A percentile compares a stretch with the other conserved stretches of the same genome.
Conservation (phyloP, 257 asterid genomes). For the Fraxinus pennsylvanica region DNA sequence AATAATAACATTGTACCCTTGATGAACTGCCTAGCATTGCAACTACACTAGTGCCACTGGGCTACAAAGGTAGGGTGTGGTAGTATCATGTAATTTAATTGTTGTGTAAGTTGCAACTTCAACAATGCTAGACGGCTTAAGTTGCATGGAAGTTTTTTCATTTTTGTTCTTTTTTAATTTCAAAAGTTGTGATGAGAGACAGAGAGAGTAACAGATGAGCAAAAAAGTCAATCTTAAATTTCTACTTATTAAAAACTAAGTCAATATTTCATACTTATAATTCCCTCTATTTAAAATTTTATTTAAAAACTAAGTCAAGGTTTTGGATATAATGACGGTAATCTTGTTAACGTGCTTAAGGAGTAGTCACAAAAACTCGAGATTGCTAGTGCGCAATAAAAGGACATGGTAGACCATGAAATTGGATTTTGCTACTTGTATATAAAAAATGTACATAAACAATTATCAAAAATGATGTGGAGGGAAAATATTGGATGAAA, state of each 20-base stretch:
- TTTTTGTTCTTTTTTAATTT: not conserved
- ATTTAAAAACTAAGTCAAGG: not conserved
- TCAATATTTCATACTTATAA: too few species aligned
- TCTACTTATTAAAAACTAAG: too few species aligned
- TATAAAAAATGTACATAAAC: too few species aligned
- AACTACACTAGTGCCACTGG: not conserved
- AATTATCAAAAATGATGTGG: too few species aligned
- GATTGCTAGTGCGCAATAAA: conserved; percentile 64
- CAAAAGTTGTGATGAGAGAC: too few species aligned
- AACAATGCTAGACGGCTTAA: not conserved
- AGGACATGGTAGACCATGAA: conserved; percentile 53
- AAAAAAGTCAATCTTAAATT: too few species aligned
- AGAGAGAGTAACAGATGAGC: too few species aligned
- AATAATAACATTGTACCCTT: not conserved
- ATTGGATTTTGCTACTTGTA: too few species aligned
- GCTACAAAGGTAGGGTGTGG: not conserved
- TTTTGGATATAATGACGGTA: not conserved
- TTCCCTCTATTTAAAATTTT: too few species aligned
- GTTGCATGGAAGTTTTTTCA: not conserved
- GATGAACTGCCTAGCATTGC: not conserved
- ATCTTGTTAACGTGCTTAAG: conserved; percentile 12
- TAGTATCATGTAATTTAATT: not conserved
- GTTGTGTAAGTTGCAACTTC: not conserved
- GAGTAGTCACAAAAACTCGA: conserved; percentile 77
- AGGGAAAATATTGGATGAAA: too few species aligned